A percentile compares a stretch with the other conserved stretches of the same genome.
These are phyloP conservation scores for Ophiostoma ulmi DNA, from an alignment of 2,329 filamentous ascomycete genomes.

Conservation along the genomic window DNA sequence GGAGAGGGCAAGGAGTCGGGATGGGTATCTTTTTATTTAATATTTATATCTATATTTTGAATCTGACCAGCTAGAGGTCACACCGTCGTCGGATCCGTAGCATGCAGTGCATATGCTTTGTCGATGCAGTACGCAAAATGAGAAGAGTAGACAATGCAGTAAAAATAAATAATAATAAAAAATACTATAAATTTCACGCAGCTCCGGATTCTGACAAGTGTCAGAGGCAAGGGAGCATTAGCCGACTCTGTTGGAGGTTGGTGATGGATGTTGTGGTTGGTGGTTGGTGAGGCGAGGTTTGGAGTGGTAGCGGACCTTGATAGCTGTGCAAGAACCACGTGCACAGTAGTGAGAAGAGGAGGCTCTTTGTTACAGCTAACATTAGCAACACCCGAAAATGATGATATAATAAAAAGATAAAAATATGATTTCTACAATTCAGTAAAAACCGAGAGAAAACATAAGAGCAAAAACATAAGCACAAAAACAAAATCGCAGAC, in stretches of 20 bases:
- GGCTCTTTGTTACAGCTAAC: neutral
- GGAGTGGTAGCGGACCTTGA: no score
- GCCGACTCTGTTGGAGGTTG: neutral
- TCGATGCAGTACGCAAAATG: neutral
- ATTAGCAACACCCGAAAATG: no score
- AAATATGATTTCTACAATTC: no score
- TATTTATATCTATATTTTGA: no score
- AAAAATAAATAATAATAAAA: neutral
- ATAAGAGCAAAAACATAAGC: neutral
- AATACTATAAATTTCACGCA: neutral
- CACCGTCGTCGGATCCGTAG: slow-evolving; percentile 8
- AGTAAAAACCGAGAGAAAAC: neutral
- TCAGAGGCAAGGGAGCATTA: neutral
- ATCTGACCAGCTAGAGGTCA: neutral
- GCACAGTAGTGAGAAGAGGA: no score
- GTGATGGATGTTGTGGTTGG: no score
- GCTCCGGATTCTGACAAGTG: neutral
- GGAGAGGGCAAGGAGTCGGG: neutral
- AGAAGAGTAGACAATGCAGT: neutral
- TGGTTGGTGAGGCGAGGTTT: no score
- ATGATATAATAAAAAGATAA: no score
- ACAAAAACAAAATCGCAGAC: neutral
- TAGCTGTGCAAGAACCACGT: no score
- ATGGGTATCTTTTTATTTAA: neutral
- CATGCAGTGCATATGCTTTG: slow-evolving; percentile 7